These are phyloP conservation scores for Penicillium alfredii DNA, from an alignment of 495 filamentous ascomycete genomes.

Conservation along the genomic window DNA sequence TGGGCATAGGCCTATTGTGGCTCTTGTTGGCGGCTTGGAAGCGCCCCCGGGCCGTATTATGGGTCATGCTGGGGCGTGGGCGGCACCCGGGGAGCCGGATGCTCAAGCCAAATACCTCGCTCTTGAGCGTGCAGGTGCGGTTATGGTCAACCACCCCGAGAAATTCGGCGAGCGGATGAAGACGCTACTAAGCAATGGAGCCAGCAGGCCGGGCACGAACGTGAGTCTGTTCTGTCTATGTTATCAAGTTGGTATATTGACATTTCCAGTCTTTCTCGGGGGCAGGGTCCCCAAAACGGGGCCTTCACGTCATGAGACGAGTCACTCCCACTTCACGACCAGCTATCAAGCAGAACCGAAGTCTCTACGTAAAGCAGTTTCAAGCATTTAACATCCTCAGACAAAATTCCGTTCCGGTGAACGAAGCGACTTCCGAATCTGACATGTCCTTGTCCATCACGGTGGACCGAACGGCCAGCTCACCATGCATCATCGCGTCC, in stretches of 20 bases:
- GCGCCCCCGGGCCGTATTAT: slow-evolving; percentile 67
- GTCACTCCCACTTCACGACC: slow-evolving; percentile 9
- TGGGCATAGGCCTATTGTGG: slow-evolving; percentile 64
- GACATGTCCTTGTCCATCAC: slow-evolving; percentile 54
- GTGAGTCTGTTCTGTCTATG: slow-evolving; percentile 16
- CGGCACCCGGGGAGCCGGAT: slow-evolving; percentile 58
- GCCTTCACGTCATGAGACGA: slow-evolving; percentile 47
- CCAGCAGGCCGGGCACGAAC: slow-evolving; percentile 13
- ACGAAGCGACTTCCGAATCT: slow-evolving; percentile 30
- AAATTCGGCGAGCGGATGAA: slow-evolving; percentile 73
- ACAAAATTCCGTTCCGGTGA: slow-evolving; percentile 43
- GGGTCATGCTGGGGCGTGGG: slow-evolving; percentile 85
- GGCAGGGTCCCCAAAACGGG: slow-evolving; percentile 35
- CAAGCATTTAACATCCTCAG: slow-evolving; percentile 57
- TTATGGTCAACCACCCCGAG: slow-evolving; percentile 74
- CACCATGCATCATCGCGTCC: slow-evolving; percentile 64
- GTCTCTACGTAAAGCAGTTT: slow-evolving; percentile 52
- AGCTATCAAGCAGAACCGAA: slow-evolving; percentile 40
- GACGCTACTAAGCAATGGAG: slow-evolving; percentile 39
- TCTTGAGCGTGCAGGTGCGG: slow-evolving; percentile 64
- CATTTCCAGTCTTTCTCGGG: slow-evolving; percentile 12
- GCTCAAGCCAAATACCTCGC: slow-evolving; percentile 60
- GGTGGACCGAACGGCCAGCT: slow-evolving; percentile 56
- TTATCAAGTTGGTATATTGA: slow-evolving; percentile 7
- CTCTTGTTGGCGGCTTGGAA: slow-evolving; percentile 64